A percentile compares a stretch with the other conserved stretches of the same genome.
Conservation (phyloP, 1,284 basidiomycete genomes). For the Megacollybia platyphylla region DNA sequence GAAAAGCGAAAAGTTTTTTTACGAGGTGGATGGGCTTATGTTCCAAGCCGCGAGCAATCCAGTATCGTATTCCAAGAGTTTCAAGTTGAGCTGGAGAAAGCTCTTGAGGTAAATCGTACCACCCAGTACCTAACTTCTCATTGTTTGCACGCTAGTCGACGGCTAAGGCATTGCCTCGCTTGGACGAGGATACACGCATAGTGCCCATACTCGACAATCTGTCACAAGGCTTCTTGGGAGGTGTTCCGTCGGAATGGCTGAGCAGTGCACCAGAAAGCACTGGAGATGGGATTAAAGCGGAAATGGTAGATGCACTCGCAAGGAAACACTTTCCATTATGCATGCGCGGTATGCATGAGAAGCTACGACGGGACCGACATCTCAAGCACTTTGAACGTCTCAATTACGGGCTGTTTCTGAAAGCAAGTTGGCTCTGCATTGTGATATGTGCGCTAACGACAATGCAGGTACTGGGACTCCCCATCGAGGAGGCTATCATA, state of each 20-base stretch:
- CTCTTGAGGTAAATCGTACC: slow-evolving; percentile 61
- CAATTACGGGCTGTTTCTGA: slow-evolving; percentile 92
- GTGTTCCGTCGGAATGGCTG: slow-evolving; percentile 76
- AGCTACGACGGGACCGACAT: slow-evolving; percentile 69
- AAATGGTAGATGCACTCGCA: slow-evolving; percentile 88
- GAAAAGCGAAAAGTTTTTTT: slow-evolving; percentile 78
- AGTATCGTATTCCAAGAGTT: slow-evolving; percentile 90
- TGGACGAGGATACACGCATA: slow-evolving; percentile 92
- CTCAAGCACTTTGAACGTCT: slow-evolving; percentile 89
- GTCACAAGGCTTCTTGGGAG: slow-evolving; percentile 88
- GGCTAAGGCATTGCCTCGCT: slow-evolving; percentile 78
- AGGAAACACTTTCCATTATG: slow-evolving; percentile 90
- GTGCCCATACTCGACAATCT: slow-evolving; percentile 88
- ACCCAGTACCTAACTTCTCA: slow-evolving; percentile 1
- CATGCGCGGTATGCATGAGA: slow-evolving; percentile 87
- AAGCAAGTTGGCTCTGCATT: slow-evolving; percentile 37
- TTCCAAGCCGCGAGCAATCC: slow-evolving; percentile 72
- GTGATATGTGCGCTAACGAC: slow-evolving; percentile 2
- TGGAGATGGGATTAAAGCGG: slow-evolving; percentile 71
- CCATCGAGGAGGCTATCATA: slow-evolving; percentile 87
- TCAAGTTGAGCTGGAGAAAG: slow-evolving; percentile 59
- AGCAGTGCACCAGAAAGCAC: slow-evolving; percentile 35
- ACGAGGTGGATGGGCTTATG: slow-evolving; percentile 80
- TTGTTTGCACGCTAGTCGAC: slow-evolving; percentile 44
- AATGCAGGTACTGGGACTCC: slow-evolving; percentile 76